phyloP scores from a whole-genome alignment of 257 asterid genomes.

The Scutellaria baicalensis region DNA sequence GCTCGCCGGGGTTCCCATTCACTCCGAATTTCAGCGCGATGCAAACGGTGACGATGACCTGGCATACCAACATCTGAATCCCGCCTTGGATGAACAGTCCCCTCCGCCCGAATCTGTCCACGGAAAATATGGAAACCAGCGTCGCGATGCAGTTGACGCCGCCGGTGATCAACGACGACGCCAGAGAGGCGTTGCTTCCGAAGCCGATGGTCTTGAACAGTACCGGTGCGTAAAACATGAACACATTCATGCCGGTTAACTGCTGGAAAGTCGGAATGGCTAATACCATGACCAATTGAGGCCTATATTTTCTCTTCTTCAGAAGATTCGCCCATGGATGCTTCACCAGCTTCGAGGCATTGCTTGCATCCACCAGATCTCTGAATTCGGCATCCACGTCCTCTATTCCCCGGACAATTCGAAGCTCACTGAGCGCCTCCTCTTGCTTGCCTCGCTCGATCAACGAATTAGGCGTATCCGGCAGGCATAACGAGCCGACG shows the following conservation, averaged over 20 bases:
- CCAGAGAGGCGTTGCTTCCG: slow-evolving; percentile 30
- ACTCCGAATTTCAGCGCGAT: slow-evolving; percentile 15
- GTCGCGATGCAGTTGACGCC: slow-evolving; percentile 37
- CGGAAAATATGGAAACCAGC: slow-evolving; percentile 34
- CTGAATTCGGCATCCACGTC: slow-evolving; percentile 43
- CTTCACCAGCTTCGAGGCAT: slow-evolving; percentile 29
- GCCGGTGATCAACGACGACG: slow-evolving; percentile 43
- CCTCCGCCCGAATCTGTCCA: slow-evolving; percentile 36
- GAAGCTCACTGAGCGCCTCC: slow-evolving; percentile 26
- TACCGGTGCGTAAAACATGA: slow-evolving; percentile 60
- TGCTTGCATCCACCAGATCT: slow-evolving; percentile 45
- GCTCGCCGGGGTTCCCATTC: neutral
- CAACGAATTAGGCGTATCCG: slow-evolving; percentile 59
- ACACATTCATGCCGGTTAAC: slow-evolving; percentile 59
- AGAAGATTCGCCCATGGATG: slow-evolving; percentile 37
- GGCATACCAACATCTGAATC: slow-evolving; percentile 20
- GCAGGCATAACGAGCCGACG: slow-evolving; percentile 36
- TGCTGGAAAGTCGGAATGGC: slow-evolving; percentile 58
- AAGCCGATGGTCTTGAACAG: slow-evolving; percentile 51
- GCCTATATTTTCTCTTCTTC: slow-evolving; percentile 30
- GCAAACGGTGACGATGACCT: neutral
- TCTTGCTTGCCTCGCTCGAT: slow-evolving; percentile 38
- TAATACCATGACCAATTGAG: slow-evolving; percentile 33
- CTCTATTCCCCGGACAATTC: slow-evolving; percentile 35
- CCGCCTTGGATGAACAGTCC: slow-evolving; percentile 20